Base-by-base conservation (phyloP, 2,329 filamentous ascomycete genomes). In the Truncatella angustata region DNA sequence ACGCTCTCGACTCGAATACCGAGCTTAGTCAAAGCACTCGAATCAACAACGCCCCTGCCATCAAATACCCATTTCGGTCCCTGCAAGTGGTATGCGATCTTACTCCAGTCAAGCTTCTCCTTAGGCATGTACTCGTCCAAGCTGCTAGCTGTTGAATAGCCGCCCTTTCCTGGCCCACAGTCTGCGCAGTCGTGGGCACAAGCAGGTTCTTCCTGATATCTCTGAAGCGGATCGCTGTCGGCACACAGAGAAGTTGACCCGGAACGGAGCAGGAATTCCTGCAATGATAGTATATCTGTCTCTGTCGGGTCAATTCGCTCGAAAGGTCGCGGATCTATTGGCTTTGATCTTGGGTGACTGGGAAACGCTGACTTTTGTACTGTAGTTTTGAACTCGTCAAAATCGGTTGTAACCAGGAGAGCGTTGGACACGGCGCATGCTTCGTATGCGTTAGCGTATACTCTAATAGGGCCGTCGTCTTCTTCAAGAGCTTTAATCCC, bases 51-150 rank as follows among this genome's bases (percentile, higher is more conserved):
- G 35, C 78, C 77, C 50, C 76, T 75, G n/a, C 79, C 79, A 54
- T 82, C 79, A 65, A 82, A 82, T 23, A 82, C 68, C 77, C 77
- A 81, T 52, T 73, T 75, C 10, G 79, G 79, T 66, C 77, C 75
- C 45, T 70, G 70, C 77, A 82, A 81, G 56, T 66, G 63, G 49
- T 70, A 63, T 40, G 76, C 69, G 39, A 82, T 76, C 64, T 68
- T 72, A 50, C 67, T 69, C 79, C 79, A 82, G 67, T 82, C 75
- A 16, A 82, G 62, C 34, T 66, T 70, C 63, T 76, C 75, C 64
- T 74, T 78, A 50, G 70, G 57, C 58, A 70, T 72, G 65, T 76
- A 73, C 61, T 76, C 74, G 35, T 70, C 69, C 49, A 68, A 69
- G 49, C 72, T 73, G 60, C 74, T 73, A 11, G 73, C 72, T 5